Evolutionary conservation across 192 early-diverging fungal species (phyloP).

Genomic region (Umbelopsis sp.): DNA sequence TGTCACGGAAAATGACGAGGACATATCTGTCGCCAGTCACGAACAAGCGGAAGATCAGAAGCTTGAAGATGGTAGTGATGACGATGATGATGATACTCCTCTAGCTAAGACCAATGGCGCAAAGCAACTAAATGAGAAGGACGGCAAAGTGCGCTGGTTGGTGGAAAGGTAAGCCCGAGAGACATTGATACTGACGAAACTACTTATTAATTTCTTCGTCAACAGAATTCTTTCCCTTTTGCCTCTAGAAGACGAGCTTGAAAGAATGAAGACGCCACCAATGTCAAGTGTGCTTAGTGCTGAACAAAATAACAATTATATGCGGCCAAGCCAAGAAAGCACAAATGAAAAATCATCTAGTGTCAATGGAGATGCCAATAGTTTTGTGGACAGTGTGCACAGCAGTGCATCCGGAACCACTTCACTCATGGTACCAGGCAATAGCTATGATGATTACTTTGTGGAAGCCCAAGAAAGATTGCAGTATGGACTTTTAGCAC

Average conservation of each 20-base stretch:
- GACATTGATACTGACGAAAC: not conserved
- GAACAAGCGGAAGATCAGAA: conserved; percentile 21
- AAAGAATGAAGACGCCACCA: conserved; percentile 38
- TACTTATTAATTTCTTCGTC: not conserved
- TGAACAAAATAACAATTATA: conserved; percentile 15
- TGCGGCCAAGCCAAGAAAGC: conserved; percentile 15
- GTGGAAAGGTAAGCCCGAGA: conserved; percentile 38
- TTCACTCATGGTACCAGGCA: conserved; percentile 33
- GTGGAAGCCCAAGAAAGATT: conserved; percentile 42
- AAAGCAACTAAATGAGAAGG: conserved; percentile 36
- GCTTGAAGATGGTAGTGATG: conserved; percentile 21
- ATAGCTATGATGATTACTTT: conserved; percentile 47
- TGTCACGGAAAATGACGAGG: not conserved
- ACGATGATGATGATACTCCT: conserved; percentile 11
- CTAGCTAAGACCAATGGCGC: not conserved
- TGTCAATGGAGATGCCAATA: not conserved
- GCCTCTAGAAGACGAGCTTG: conserved; percentile 44
- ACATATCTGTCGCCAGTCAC: conserved; percentile 3
- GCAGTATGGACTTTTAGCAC: conserved; percentile 41
- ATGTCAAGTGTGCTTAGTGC: conserved; percentile 30
- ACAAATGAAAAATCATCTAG: not conserved
- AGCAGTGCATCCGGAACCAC: conserved; percentile 18
- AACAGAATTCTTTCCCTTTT: conserved; percentile 38
- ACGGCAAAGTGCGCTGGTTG: conserved; percentile 38
- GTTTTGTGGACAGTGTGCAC: conserved; percentile 2